phyloP scores from a whole-genome alignment of 768 basidiomycete genomes.

The Chiua virens region DNA sequence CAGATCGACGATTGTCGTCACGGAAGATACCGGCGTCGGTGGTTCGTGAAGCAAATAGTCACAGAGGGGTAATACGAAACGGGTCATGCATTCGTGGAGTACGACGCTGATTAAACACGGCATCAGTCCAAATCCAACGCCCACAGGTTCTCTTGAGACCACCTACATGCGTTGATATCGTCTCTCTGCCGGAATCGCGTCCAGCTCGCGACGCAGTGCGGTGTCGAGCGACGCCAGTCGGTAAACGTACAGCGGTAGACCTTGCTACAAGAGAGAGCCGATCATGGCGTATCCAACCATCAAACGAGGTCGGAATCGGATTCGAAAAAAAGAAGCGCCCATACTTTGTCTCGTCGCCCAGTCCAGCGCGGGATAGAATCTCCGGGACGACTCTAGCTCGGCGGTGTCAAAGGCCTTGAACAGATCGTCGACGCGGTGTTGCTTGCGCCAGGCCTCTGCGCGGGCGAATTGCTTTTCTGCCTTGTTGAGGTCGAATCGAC shows the following conservation, averaged over 20 bases:
- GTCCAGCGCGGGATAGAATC: slow-evolving; percentile 83
- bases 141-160: neutral
- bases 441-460: slow-evolving; percentile 66
- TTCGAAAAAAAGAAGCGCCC: slow-evolving; percentile 1
- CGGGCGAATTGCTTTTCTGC: slow-evolving; percentile 72
- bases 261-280: slow-evolving; percentile 41
- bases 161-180: slow-evolving; percentile 73
- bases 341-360: slow-evolving; percentile 72
- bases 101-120: slow-evolving; percentile 44
- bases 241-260: slow-evolving; percentile 76
- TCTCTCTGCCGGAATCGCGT: slow-evolving; percentile 49
- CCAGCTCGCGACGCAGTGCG: slow-evolving; percentile 58
- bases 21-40: slow-evolving; percentile 55
- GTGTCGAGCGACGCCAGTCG: slow-evolving; percentile 57
- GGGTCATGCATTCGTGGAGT: slow-evolving; percentile 65
- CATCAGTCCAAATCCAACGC: neutral
- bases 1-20: slow-evolving; percentile 75
- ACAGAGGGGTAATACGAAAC: slow-evolving; percentile 66
- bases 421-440: slow-evolving; percentile 60
- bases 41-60: slow-evolving; percentile 54
- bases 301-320: neutral
- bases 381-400: slow-evolving; percentile 59
- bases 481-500: slow-evolving; percentile 59
- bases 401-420: slow-evolving; percentile 56
- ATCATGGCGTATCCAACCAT: neutral